A percentile compares a stretch with the other conserved stretches of the same genome.
phyloP scores from a whole-genome alignment of 352 stramenopile species.

The Phytophthora niederhauseri region DNA sequence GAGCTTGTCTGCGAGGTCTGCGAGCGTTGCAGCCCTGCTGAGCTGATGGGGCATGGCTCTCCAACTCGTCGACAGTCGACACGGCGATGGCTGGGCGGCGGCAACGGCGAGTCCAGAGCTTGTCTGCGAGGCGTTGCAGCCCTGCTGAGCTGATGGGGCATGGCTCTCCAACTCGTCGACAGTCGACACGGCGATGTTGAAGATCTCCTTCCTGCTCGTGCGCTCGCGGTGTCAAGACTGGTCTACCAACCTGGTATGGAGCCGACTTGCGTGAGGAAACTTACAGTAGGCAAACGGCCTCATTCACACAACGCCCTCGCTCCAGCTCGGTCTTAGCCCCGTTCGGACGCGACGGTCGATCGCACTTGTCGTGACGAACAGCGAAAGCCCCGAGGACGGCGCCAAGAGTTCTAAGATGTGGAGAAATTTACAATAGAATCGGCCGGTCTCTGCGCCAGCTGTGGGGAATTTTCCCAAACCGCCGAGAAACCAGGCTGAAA shows the following conservation, averaged over 20 bases:
- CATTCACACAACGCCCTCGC: not conserved
- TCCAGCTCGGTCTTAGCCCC: not conserved
- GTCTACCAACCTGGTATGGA: constrained; percentile 8
- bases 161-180: constrained; percentile 1
- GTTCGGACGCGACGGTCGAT: not conserved
- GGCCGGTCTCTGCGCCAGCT: not conserved
- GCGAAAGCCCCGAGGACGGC: not conserved
- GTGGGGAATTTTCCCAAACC: not conserved
- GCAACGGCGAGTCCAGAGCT: not conserved
- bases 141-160: not conserved
- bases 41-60: not conserved
- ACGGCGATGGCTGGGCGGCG: not conserved
- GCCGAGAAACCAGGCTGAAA: not conserved
- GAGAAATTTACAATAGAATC: not conserved
- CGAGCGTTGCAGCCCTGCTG: not conserved
- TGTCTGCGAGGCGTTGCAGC: not conserved
- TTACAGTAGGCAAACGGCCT: not conserved
- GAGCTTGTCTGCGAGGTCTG: not conserved
- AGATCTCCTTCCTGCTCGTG: constrained; percentile 6
- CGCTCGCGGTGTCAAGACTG: not conserved
- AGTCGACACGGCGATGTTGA: not conserved
- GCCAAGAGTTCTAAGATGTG: not conserved
- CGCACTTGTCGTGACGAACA: constrained; percentile 2
- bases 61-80: constrained; percentile 1
- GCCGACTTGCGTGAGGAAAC: not conserved